A percentile compares a stretch with the other conserved stretches of the same genome.
Evolutionary conservation across 202 grass and related monocot species (phyloP).

Genomic region (Zizania palustris): DNA sequence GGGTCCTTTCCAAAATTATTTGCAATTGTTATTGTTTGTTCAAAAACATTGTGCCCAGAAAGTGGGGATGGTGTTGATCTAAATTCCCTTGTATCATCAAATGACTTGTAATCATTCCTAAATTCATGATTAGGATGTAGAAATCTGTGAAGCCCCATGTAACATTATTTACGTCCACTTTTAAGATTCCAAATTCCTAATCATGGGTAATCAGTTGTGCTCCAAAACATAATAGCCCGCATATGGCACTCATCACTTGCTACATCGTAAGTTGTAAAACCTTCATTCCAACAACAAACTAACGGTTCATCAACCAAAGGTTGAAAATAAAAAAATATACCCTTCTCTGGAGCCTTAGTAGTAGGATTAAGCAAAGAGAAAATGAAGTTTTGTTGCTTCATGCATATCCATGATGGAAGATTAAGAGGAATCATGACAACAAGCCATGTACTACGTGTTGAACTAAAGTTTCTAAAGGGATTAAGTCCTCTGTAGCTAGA

Average conservation of each 20-base stretch:
- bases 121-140: not conserved
- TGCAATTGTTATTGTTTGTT: too few relatives aligned
- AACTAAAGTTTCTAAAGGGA: conserved; percentile 24
- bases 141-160: not conserved
- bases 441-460: not conserved
- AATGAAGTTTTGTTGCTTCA: conserved; percentile 9
- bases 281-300: not conserved
- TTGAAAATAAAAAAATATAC: conserved; percentile 14
- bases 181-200: too few relatives aligned
- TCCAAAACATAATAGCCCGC: not conserved
- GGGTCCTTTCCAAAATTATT: not conserved
- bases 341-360: not conserved
- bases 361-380: not conserved
- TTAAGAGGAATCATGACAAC: not conserved
- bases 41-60: not conserved
- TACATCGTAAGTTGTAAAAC: not conserved
- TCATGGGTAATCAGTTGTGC: not conserved
- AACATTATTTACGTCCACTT: too few relatives aligned
- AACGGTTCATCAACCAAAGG: not conserved
- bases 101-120: not conserved
- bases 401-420: conserved; percentile 1
- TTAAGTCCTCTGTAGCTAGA: conserved; percentile 38
- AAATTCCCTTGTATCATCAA: not conserved
- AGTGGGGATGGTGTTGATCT: not conserved
- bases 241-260: not conserved